A percentile compares a stretch with the other conserved stretches of the same genome.
These are phyloP conservation scores for Keqinozyma sinolaborantium DNA, from an alignment of 1,139 yeast genomes.

Conservation along the genomic window DNA sequence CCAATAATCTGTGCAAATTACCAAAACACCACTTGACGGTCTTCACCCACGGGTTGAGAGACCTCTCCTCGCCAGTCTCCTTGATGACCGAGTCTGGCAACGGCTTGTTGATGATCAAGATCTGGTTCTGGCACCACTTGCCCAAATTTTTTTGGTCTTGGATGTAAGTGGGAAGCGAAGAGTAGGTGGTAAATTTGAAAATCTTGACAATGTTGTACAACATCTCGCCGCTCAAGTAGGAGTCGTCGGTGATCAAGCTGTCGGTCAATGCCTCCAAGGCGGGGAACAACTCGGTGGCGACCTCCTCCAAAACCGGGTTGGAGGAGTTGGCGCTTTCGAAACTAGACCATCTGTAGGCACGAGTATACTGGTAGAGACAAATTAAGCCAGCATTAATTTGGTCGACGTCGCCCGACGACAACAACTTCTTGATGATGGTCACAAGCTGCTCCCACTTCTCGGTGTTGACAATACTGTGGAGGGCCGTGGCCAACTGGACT, in stretches of 20 bases:
- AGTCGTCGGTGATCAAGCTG: constrained; percentile 28
- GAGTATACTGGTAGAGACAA: constrained; percentile 52
- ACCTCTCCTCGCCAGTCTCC: constrained; percentile 35
- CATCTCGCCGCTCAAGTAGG: constrained; percentile 47
- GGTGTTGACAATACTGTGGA: constrained; percentile 38
- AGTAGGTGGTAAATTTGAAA: constrained; percentile 59
- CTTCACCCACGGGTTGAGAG: constrained; percentile 48
- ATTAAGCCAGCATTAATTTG: constrained; percentile 58
- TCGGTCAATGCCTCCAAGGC: constrained; percentile 47
- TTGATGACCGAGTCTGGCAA: constrained; percentile 33
- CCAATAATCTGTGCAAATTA: constrained; percentile 56
- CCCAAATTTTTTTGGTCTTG: constrained; percentile 49
- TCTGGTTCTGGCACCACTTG: constrained; percentile 62
- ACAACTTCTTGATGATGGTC: constrained; percentile 32
- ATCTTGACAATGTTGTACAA: constrained; percentile 60
- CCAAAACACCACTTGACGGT: constrained; percentile 75
- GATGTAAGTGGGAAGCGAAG: constrained; percentile 57
- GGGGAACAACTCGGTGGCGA: constrained; percentile 52
- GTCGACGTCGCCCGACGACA: constrained; percentile 44
- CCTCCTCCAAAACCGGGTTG: constrained; percentile 45
- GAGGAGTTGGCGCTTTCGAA: constrained; percentile 38
- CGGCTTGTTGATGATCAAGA: constrained; percentile 46
- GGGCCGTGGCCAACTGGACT: constrained; percentile 41
- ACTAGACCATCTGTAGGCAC: constrained; percentile 55
- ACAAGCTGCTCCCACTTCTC: constrained; percentile 47